Evolutionary conservation across 345 rosid genomes (phyloP).

Genomic region (Lepidium sativum): DNA sequence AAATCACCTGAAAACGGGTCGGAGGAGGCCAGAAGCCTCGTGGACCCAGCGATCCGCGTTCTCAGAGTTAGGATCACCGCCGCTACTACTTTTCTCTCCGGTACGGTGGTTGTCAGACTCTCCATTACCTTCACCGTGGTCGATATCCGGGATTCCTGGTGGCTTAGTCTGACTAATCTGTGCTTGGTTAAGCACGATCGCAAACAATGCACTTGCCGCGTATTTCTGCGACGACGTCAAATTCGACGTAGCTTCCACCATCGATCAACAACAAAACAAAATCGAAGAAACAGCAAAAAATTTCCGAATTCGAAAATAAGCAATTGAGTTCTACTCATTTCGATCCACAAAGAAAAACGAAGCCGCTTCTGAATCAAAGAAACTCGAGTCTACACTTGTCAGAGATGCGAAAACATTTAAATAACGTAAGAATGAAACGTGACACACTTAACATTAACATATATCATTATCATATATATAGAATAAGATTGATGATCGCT

Average conservation of each 20-base stretch:
- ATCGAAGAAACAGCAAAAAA: neutral
- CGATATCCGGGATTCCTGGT: slow-evolving; percentile 27
- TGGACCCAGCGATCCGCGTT: slow-evolving; percentile 75
- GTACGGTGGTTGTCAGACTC: neutral
- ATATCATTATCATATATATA: slow-evolving; percentile 16
- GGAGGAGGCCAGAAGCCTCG: slow-evolving; percentile 64
- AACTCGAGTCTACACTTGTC: slow-evolving; percentile 8
- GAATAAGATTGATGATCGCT: neutral
- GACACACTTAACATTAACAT: neutral
- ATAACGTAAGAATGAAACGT: neutral
- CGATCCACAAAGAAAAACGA: neutral
- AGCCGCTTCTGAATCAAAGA: neutral
- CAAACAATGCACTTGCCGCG: slow-evolving; percentile 71
- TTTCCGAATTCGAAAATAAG: neutral
- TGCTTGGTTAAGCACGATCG: slow-evolving; percentile 34
- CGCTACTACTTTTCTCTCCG: slow-evolving; percentile 34
- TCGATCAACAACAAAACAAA: neutral
- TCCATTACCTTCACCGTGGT: slow-evolving; percentile 6
- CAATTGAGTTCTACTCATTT: neutral
- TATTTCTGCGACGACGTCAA: slow-evolving; percentile 65
- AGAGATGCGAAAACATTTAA: neutral
- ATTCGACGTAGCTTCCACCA: slow-evolving; percentile 36
- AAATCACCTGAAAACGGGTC: slow-evolving; percentile 69
- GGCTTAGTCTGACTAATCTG: slow-evolving; percentile 50
- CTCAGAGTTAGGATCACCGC: slow-evolving; percentile 43